Evolutionary conservation across 257 asterid species (phyloP).

Genomic region (Leptodermis oblonga): DNA sequence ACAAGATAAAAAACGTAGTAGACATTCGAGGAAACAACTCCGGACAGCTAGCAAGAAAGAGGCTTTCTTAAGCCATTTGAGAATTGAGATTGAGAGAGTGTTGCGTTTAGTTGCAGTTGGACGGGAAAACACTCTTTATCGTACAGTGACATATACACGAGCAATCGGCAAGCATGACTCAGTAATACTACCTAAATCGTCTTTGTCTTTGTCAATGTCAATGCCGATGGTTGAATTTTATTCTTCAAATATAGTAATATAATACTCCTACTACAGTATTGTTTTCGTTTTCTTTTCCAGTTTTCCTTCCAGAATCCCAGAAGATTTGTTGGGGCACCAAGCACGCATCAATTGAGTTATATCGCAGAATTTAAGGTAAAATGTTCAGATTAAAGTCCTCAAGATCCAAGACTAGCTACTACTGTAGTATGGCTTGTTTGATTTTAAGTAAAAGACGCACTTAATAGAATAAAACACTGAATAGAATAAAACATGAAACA

Average conservation of each 20-base stretch:
- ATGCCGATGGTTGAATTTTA: neutral
- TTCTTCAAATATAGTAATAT: too few relatives aligned
- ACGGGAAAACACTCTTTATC: neutral
- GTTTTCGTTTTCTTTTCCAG: too few relatives aligned
- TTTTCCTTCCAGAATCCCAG: neutral
- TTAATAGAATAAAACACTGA: too few relatives aligned
- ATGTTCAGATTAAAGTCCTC: too few relatives aligned
- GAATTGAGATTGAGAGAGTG: neutral
- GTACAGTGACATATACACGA: neutral
- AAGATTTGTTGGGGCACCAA: neutral
- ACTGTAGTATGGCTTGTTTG: too few relatives aligned
- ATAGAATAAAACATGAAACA: too few relatives aligned
- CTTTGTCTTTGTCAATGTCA: slow-evolving; percentile 1
- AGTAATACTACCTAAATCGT: neutral
- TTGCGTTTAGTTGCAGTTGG: neutral
- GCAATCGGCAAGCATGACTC: neutral
- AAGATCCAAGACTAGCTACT: too few relatives aligned
- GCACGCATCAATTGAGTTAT: too few relatives aligned
- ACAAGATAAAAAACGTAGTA: too few relatives aligned
- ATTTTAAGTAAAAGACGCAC: too few relatives aligned
- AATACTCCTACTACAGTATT: too few relatives aligned
- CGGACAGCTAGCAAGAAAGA: neutral
- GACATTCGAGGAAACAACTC: slow-evolving; percentile 7
- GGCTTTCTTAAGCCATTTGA: slow-evolving; percentile 1
- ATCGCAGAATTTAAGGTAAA: too few relatives aligned